Evolutionary conservation across 345 rosid species (phyloP).

Genomic region (Linum usitatissimum): DNA sequence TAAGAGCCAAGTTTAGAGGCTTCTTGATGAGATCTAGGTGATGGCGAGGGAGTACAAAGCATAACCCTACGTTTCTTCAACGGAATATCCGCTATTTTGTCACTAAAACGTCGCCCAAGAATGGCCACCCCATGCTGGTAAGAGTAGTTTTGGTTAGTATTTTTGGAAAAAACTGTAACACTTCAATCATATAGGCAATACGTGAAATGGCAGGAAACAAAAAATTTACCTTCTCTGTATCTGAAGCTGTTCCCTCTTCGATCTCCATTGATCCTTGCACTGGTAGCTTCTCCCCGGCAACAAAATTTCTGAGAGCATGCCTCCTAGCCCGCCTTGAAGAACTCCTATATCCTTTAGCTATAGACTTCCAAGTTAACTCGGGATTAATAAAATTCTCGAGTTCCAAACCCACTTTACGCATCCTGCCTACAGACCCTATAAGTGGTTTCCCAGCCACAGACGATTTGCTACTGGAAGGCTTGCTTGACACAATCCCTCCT

Average conservation of each 20-base stretch:
- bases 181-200: neutral
- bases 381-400: conserved; percentile 32
- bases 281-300: conserved; percentile 15
- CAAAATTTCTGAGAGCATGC: conserved; percentile 15
- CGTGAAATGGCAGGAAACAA: conserved; percentile 10
- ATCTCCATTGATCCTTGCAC: conserved; percentile 15
- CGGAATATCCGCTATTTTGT: conserved; percentile 36
- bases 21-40: conserved; percentile 15
- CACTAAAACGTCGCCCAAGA: conserved; percentile 37
- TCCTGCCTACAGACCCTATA: conserved; percentile 23
- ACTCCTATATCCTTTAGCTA: conserved; percentile 41
- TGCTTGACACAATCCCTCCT: conserved; percentile 19
- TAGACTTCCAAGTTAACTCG: conserved; percentile 40
- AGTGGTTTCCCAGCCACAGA: conserved; percentile 25
- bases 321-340: conserved; percentile 31
- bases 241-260: conserved; percentile 23
- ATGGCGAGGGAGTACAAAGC: conserved; percentile 22
- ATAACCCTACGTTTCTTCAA: conserved; percentile 40
- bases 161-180: neutral
- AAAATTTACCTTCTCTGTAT: conserved; percentile 38
- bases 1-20: conserved; percentile 11
- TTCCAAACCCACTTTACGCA: conserved; percentile 34
- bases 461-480: conserved; percentile 15
- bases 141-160: conserved; percentile 9
- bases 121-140: conserved; percentile 48